Percentiles rank a stretch among this genome's conserved stretches.
Conservation (phyloP, 176 grass and related monocot genomes). For the Thalia dealbata region DNA sequence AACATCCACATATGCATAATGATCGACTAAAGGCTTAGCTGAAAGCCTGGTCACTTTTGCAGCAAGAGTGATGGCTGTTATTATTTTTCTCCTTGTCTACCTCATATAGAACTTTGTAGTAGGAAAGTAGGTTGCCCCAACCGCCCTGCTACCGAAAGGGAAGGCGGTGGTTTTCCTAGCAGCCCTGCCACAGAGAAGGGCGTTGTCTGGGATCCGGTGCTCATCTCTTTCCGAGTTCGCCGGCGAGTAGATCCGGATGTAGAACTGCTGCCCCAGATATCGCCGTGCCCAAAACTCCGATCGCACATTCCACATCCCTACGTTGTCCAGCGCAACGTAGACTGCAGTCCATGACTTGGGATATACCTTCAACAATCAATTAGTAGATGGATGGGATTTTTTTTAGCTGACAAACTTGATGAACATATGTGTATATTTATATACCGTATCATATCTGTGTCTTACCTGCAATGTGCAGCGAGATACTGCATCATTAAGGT, state of each 20-base stretch:
- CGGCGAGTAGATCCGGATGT: slow-evolving; percentile 69
- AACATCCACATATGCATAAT: too few relatives aligned
- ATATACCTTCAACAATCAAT: slow-evolving; percentile 34
- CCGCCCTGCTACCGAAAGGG: too few relatives aligned
- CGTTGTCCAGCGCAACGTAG: slow-evolving; percentile 57
- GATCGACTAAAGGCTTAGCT: too few relatives aligned
- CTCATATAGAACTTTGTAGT: too few relatives aligned
- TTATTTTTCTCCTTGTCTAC: too few relatives aligned
- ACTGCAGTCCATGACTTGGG: slow-evolving; percentile 55
- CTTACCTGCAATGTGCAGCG: slow-evolving; percentile 70
- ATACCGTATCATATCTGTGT: too few relatives aligned
- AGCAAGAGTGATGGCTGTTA: too few relatives aligned
- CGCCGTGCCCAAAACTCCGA: slow-evolving; percentile 55
- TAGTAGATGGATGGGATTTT: neutral
- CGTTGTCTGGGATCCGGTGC: slow-evolving; percentile 52
- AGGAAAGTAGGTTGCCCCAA: too few relatives aligned
- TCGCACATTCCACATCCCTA: slow-evolving; percentile 75
- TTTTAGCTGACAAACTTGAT: neutral
- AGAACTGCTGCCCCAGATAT: slow-evolving; percentile 78
- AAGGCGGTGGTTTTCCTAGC: neutral
- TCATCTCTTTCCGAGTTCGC: slow-evolving; percentile 54
- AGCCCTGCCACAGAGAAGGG: slow-evolving; percentile 56
- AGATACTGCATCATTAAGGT: slow-evolving; percentile 62
- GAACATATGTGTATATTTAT: too few relatives aligned
- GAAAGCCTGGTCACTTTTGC: too few relatives aligned